Percentiles rank a stretch among this genome's conserved stretches.
These are phyloP conservation scores for Colletotrichum sublineola DNA, from an alignment of 2,329 filamentous ascomycete species.

Conservation along the genomic window DNA sequence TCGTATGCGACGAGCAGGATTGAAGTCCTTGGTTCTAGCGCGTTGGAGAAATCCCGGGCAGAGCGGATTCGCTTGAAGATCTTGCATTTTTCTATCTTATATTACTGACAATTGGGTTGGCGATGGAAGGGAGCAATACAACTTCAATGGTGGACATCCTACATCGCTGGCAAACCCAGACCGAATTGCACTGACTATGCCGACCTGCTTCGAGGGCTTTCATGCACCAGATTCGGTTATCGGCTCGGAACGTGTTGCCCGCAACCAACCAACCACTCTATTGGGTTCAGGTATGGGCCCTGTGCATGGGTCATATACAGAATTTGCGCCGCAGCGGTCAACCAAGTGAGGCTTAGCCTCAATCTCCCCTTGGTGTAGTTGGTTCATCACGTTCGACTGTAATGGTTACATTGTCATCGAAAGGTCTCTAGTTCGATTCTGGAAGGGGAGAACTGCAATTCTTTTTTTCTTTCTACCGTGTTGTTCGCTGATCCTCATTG, in stretches of 20 bases:
- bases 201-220: neutral
- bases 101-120: no score
- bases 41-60: no score
- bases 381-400: constrained; percentile 41
- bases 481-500: neutral
- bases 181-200: neutral
- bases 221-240: neutral
- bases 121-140: no score
- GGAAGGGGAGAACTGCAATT: constrained; percentile 21
- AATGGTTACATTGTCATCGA: constrained; percentile 36
- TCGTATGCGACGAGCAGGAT: neutral
- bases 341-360: constrained; percentile 28
- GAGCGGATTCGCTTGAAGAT: neutral
- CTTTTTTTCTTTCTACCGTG: neutral
- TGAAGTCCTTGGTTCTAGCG: neutral
- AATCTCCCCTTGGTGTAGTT: constrained; percentile 39
- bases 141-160: no score
- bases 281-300: constrained; percentile 1
- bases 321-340: neutral
- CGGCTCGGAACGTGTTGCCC: neutral
- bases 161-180: neutral
- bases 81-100: neutral
- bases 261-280: neutral
- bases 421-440: constrained; percentile 41
- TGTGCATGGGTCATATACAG: rapidly evolving